Conservation (phyloP, 805 yeast species). For the Candida lessepsii region DNA sequence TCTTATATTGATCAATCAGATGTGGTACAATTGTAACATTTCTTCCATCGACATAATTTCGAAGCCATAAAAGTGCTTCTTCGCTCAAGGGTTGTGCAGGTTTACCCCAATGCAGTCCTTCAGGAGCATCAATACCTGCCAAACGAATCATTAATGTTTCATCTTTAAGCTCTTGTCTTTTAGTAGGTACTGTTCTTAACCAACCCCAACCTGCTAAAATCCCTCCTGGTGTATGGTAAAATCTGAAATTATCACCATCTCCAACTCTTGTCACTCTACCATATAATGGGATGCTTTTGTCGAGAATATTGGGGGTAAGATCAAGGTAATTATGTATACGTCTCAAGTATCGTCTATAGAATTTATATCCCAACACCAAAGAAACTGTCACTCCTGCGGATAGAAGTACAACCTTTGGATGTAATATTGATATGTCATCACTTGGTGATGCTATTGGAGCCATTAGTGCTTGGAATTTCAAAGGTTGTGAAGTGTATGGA, state of each 20-base stretch:
- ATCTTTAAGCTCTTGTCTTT: constrained; percentile 47
- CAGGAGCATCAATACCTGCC: constrained; percentile 97
- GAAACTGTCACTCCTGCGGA: constrained; percentile 35
- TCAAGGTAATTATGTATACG: constrained; percentile 38
- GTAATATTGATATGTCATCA: constrained; percentile 24
- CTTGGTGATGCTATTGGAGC: constrained; percentile 8
- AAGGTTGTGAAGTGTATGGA: neutral
- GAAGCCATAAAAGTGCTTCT: constrained; percentile 81
- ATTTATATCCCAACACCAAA: constrained; percentile 25
- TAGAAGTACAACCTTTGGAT: constrained; percentile 40
- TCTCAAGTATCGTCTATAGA: constrained; percentile 33
- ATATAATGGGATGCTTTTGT: constrained; percentile 26
- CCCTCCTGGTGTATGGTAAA: constrained; percentile 95
- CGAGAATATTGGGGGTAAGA: constrained; percentile 35
- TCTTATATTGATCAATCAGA: constrained; percentile 80
- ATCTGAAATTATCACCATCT: constrained; percentile 92
- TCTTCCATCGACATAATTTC: constrained; percentile 61
- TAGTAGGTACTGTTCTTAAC: constrained; percentile 65
- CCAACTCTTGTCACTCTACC: constrained; percentile 91
- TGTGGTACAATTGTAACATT: constrained; percentile 75
- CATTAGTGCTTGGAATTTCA: no score
- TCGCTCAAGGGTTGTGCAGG: constrained; percentile 86
- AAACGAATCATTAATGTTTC: constrained; percentile 78
- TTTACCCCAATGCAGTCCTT: constrained; percentile 89
- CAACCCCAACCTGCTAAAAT: constrained; percentile 88